Base-by-base conservation (phyloP, 805 yeast genomes). In the Candida montana region DNA sequence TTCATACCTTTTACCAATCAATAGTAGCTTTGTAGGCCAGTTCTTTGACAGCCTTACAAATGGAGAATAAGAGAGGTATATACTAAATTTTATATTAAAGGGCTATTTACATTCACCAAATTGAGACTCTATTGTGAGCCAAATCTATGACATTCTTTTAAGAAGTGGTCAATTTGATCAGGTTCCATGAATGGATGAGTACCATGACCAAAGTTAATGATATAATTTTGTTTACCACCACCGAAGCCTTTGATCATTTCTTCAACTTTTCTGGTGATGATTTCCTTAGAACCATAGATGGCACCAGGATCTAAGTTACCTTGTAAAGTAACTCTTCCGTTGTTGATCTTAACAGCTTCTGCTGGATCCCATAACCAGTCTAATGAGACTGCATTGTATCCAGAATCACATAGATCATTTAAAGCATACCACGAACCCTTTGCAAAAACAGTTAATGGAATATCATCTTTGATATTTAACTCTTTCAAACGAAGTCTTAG, bases 111-210 rank as follows among this genome's bases (percentile, higher is more conserved):
- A 21, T 7, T 21, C 9, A 21, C 9, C 24, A 9, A 21, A 21
- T 21, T 9, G 6, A 21, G 6, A 21, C 24, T 21, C 24, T 21
- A 21, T 21, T 21, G 24, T 9, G 75, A 66, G 9, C 95, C 95
- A 40, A 84, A 62, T 55, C 90, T 75, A 61, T 88, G 95, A 53
- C 93, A 83, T 62, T 88, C 96, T 63, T 87, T 68, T 58, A 93
- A 69, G 67, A 93, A 93, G 65, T 79, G 86, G 46, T 77, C 80
- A 47, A 93, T 77, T 62, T 83, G 83, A 50, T 85, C 95, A 10
- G 98, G 96, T 49, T 87, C 83, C 95, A 93, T 89, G 66, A 86
- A 88, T 18, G 99, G 99, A 61, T 89, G 97, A 18, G 99, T 93
- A 15, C 99, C 99, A 55, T 93, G 99, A 35, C 99, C 99, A 58